A percentile compares a stretch with the other conserved stretches of the same genome.
These are phyloP conservation scores for Myxozyma monticola DNA, from an alignment of 805 yeast genomes.

Conservation along the genomic window DNA sequence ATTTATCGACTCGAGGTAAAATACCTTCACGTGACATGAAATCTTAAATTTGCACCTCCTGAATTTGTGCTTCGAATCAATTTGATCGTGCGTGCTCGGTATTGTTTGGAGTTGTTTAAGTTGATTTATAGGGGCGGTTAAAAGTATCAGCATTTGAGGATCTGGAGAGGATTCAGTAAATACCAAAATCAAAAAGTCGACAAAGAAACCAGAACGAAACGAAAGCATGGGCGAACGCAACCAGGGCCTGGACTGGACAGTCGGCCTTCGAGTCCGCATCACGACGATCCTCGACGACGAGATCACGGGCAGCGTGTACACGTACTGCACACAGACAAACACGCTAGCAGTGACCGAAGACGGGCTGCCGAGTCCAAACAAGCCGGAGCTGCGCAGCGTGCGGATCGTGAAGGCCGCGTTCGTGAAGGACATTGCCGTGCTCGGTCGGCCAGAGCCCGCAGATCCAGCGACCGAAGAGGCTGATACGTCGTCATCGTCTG, in stretches of 20 bases:
- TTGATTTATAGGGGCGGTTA: too few relatives aligned
- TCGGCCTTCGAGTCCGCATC: conserved; percentile 52
- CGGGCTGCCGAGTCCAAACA: conserved; percentile 3
- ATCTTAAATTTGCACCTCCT: too few relatives aligned
- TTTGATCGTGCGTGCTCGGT: too few relatives aligned
- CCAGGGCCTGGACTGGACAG: conserved; percentile 15
- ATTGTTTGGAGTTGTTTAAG: too few relatives aligned
- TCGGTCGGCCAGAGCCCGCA: conserved; percentile 44
- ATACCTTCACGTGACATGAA: too few relatives aligned
- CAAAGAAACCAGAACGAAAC: too few relatives aligned
- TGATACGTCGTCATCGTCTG: not conserved
- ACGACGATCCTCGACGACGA: conserved; percentile 59
- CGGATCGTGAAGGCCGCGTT: conserved; percentile 58
- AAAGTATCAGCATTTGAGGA: too few relatives aligned
- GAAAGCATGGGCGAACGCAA: too few relatives aligned
- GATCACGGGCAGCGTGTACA: conserved; percentile 62
- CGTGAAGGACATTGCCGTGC: conserved; percentile 53
- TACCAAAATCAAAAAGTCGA: too few relatives aligned
- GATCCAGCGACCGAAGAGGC: not conserved
- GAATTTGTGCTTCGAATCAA: too few relatives aligned
- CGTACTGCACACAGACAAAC: conserved; percentile 53
- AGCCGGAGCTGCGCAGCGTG: conserved; percentile 39
- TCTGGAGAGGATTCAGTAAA: too few relatives aligned
- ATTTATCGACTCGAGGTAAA: too few relatives aligned
- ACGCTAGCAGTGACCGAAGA: conserved; percentile 40